phyloP scores from a whole-genome alignment of 306 rosid genomes.

The Bauhinia variegata region DNA sequence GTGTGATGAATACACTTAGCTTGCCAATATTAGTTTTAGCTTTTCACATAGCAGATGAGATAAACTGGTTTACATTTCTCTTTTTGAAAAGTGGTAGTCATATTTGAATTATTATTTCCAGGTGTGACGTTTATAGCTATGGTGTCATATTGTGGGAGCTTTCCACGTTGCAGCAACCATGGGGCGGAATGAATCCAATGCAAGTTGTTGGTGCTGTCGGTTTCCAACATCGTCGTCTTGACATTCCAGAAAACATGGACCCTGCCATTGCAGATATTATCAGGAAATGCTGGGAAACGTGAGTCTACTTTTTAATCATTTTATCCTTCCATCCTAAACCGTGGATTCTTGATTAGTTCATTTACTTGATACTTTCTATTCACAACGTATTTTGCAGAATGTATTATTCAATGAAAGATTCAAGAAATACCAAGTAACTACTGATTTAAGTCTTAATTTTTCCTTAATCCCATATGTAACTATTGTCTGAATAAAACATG shows the following conservation, averaged over 20 bases:
- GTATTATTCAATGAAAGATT: background rate
- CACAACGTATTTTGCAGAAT: background rate
- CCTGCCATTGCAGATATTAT: conserved; percentile 81
- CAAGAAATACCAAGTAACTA: background rate
- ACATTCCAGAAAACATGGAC: conserved; percentile 82
- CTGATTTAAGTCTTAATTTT: background rate
- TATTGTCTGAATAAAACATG: background rate
- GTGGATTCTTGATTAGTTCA: background rate
- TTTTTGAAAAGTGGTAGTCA: too few relatives aligned
- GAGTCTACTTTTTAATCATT: conserved; percentile 43
- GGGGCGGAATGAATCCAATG: conserved; percentile 99
- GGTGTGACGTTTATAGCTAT: conserved; percentile 93
- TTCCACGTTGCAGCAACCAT: conserved; percentile 86
- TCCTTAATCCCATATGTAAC: background rate
- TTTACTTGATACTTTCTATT: background rate
- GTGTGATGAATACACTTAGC: background rate
- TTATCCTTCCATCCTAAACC: conserved; percentile 19
- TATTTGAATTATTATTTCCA: conserved; percentile 19
- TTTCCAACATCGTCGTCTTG: conserved; percentile 99
- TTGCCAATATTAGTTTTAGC: conserved; percentile 1
- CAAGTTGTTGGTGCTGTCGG: conserved; percentile 99
- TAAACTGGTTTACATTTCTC: background rate
- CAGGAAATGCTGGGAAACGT: conserved; percentile 94
- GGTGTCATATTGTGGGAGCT: conserved; percentile 99
- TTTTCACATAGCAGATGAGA: background rate